These are phyloP conservation scores for Fusarium mangiferae DNA, from an alignment of 2,329 filamentous ascomycete genomes.

Conservation along the genomic window DNA sequence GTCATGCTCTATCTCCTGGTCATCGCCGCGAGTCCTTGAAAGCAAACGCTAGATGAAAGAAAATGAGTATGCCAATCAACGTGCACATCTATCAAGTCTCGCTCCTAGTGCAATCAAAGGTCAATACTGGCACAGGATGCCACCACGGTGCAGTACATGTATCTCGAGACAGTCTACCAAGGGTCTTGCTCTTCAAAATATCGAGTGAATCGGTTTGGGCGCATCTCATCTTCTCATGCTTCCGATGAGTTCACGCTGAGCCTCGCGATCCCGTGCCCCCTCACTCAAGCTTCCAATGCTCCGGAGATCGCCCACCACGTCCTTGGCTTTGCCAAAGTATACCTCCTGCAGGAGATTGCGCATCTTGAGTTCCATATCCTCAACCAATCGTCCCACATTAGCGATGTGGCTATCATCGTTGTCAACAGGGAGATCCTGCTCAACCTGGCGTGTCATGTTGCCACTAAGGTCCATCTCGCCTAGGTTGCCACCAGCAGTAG, in stretches of 20 bases:
- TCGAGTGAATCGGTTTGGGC: not conserved
- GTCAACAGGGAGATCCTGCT: constrained; percentile 89
- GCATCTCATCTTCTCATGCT: constrained; percentile 61
- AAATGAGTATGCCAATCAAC: not conserved
- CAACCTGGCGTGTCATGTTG: constrained; percentile 97
- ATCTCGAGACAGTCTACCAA: constrained; percentile 24
- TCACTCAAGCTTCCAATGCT: constrained; percentile 88
- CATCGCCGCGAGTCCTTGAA: not conserved
- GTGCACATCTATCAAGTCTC: constrained; percentile 11
- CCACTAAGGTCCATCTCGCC: constrained; percentile 93
- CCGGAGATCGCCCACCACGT: constrained; percentile 94
- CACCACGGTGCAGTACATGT: not conserved
- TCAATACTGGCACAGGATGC: not conserved
- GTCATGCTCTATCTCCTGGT: not conserved
- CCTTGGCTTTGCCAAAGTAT: constrained; percentile 99
- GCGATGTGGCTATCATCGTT: constrained; percentile 93
- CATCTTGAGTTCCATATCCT: constrained; percentile 99
- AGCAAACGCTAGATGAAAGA: not conserved
- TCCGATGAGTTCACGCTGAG: constrained; percentile 88
- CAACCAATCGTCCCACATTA: constrained; percentile 92
- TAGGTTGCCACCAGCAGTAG: constrained; percentile 67
- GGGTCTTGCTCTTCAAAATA: constrained; percentile 19
- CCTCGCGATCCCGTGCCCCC: constrained; percentile 82
- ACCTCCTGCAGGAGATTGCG: constrained; percentile 97
- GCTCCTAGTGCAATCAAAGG: not conserved